Evolutionary conservation across 257 asterid species (phyloP), one percentile per base, ranked within the genome.

Genomic region (Capsicum pubescens): DNA sequence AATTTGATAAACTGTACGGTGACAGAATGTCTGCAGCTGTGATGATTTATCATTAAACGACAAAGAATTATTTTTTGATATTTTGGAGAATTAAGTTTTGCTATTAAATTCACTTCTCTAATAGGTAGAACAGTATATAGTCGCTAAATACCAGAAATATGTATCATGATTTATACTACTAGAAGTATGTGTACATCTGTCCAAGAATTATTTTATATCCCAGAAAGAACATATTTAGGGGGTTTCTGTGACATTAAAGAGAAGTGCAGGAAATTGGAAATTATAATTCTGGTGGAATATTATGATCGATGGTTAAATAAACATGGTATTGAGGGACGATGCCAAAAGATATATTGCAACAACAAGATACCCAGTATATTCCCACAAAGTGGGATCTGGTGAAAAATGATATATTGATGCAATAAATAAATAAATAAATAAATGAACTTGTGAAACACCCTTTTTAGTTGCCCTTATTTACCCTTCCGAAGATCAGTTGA

Each of bases 201-300:
- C 52, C 76, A 36, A 0, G 76, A 36, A 68, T 68, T 21, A 39
- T 44, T 68, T 15, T 68, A 21, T 68, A 15, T 68, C 52, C 76
- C 76, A 68, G 70, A 26, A 68, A 68, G 36, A 36, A 14, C 76
- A 36, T 21, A 68, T 68, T 68, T 36, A 68, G 50, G 76, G 14
- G 76, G 76, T 36, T 68, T 35, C 52, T 36, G 26, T 67, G 76
- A 67, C 76, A 67, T 67, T 14, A 67, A 67, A 67, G 76, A 67
- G 3, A 36, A 39, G 76, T 7, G 76, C 21, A 36, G 50, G 36
- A 68, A 68, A 14, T 68, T 68, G 76, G 52, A 68, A 68, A 68
- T 68, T 7, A 36, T 68, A 68, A 68, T 68, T 68, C 14, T 36
- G 76, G 46, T 36, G 76, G 76, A 68, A 68, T 68, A 68, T 36